phyloP scores from a whole-genome alignment of 345 rosid genomes.

The Camelina hispida region DNA sequence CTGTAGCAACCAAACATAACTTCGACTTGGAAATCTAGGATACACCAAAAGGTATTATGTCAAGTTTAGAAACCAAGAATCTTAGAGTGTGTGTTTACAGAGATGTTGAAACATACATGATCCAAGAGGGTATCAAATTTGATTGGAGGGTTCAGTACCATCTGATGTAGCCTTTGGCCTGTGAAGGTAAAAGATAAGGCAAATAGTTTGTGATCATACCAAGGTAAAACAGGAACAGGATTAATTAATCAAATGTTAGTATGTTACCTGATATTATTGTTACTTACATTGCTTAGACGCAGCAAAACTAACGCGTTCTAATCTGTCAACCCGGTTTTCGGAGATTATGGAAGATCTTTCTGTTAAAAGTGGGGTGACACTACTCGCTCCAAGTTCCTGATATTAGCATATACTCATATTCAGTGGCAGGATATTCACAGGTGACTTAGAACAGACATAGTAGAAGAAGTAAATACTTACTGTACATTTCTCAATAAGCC shows the following conservation, averaged over 20 bases:
- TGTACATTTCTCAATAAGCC: constrained; percentile 95
- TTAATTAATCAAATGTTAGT: background rate
- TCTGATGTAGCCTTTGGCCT: constrained; percentile 92
- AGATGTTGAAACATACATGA: constrained; percentile 53
- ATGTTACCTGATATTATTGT: background rate
- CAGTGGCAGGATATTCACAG: constrained; percentile 2
- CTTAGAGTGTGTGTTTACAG: constrained; percentile 4
- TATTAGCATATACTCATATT: background rate
- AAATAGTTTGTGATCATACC: constrained; percentile 20
- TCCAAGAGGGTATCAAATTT: constrained; percentile 58
- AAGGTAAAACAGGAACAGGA: background rate
- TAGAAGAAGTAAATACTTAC: constrained; percentile 53
- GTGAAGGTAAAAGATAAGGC: background rate
- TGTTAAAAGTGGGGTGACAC: constrained; percentile 83
- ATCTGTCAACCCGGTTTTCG: constrained; percentile 73
- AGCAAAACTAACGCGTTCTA: constrained; percentile 78
- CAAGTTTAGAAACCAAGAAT: background rate
- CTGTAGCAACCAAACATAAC: constrained; percentile 74
- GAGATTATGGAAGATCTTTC: constrained; percentile 77
- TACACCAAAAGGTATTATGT: background rate
- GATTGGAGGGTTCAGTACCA: constrained; percentile 70
- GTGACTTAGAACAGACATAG: background rate
- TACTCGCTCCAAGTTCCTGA: constrained; percentile 86
- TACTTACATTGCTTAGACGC: constrained; percentile 84
- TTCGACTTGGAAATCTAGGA: constrained; percentile 66